Evolutionary conservation across 257 asterid species (phyloP).

Genomic region (Penstemon newberryi): DNA sequence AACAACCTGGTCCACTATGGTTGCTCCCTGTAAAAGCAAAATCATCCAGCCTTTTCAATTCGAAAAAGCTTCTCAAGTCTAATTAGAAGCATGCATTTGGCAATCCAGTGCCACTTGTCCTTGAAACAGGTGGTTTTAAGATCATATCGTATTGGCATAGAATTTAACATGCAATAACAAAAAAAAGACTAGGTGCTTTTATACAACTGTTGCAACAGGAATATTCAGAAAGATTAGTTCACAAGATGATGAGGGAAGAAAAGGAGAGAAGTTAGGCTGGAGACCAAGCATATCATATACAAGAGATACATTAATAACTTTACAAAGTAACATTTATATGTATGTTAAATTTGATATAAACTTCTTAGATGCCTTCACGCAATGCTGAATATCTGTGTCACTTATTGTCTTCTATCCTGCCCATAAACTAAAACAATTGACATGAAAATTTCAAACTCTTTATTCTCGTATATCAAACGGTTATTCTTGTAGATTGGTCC

Average conservation of each 20-base stretch:
- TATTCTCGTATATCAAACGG: neutral
- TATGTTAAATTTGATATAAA: constrained; percentile 4
- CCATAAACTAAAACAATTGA: neutral
- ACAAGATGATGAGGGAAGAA: constrained; percentile 5
- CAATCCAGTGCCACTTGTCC: neutral
- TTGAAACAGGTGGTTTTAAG: neutral
- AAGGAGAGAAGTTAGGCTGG: neutral
- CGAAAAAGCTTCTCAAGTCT: neutral
- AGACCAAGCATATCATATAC: neutral
- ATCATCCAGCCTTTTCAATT: neutral
- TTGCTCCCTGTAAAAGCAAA: constrained; percentile 35
- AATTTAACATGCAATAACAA: constrained; percentile 1
- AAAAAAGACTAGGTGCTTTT: neutral
- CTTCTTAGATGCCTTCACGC: neutral
- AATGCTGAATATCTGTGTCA: neutral
- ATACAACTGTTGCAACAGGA: neutral
- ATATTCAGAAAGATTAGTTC: neutral
- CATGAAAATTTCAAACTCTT: neutral
- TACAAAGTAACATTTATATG: neutral
- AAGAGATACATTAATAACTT: neutral
- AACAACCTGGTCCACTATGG: constrained; percentile 36
- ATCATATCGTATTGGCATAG: neutral
- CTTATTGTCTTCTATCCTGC: neutral
- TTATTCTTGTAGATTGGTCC: neutral
- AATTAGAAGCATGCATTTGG: neutral